A percentile compares a stretch with the other conserved stretches of the same genome.
phyloP scores from a whole-genome alignment of 2,329 filamentous ascomycete genomes.

The Fusarium nematophilum region DNA sequence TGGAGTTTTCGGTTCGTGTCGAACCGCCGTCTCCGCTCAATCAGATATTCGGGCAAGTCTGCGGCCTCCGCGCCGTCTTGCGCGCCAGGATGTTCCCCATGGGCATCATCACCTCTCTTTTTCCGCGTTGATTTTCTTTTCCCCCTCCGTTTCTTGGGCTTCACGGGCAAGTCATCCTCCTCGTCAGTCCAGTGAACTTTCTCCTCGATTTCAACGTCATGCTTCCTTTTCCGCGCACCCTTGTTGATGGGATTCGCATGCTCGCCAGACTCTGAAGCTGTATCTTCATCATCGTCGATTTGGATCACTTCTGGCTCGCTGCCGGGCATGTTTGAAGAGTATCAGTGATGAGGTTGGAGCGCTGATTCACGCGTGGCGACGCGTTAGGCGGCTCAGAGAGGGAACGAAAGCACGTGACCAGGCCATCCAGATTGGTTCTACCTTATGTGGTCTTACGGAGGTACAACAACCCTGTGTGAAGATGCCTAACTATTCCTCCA shows the following conservation, averaged over 20 bases:
- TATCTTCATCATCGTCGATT: conserved; percentile 41
- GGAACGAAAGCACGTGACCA: conserved; percentile 43
- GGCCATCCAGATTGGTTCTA: neutral
- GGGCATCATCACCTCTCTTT: conserved; percentile 39
- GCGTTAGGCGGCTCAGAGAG: conserved; percentile 7
- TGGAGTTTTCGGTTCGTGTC: conserved; percentile 70
- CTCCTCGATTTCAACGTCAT: conserved; percentile 50
- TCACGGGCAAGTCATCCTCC: conserved; percentile 69
- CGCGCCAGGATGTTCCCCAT: conserved; percentile 49
- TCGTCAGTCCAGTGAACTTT: conserved; percentile 69
- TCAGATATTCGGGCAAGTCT: conserved; percentile 71
- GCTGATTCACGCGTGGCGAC: conserved; percentile 24
- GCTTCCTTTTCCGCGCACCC: conserved; percentile 52
- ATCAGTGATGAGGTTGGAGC: neutral
- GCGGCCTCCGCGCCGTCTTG: conserved; percentile 57
- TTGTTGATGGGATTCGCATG: conserved; percentile 11
- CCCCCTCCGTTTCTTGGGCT: conserved; percentile 55
- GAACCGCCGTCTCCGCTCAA: conserved; percentile 76
- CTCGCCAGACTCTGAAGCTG: conserved; percentile 35
- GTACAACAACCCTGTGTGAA: neutral
- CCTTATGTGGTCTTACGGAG: too few relatives aligned
- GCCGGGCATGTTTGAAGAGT: conserved; percentile 26
- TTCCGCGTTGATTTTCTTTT: conserved; percentile 46
- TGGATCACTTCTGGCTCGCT: conserved; percentile 38
- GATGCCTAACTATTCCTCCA: neutral